Evolutionary conservation across 106 monocot genomes (phyloP), one percentile per base, ranked within the genome.

Genomic region (Dendrobium nobile): DNA sequence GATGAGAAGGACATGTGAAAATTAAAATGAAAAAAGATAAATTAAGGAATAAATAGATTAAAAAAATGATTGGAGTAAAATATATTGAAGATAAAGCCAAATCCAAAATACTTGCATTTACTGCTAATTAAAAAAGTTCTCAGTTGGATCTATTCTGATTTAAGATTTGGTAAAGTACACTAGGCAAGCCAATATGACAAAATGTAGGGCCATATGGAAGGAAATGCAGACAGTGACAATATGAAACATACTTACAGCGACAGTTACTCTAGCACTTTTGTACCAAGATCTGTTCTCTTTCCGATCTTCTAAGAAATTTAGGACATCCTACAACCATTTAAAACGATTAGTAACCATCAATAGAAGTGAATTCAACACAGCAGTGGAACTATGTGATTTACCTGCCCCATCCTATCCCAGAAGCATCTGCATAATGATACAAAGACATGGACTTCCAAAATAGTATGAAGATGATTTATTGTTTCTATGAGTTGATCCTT

Each of bases 361-460:
- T 24, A 41, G 28, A 37, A 40, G 47, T 9, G 18, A 74, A 51
- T 3, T 17, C 1, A 58, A 77, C 0, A 11, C 10, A 27, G 26
- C 10, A 77, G 17, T 27, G 15, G 56, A 7, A 8, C 44, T 56
- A 11, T 47, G 72, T 20, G 20, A 78, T 0, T n/a, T 74, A 99
- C 99, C 90, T 99, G 99, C 10, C 99, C 99, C 93, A 99, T 90
- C 33, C 99, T 85, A 28, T 99, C 95, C 99, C 99, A 99, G 51
- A 90, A 90, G 17, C 95, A 91, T 81, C 99, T 87, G 55, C 95
- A 99, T 56, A 95, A 51, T 42, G 90, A 81, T 65, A 99, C 84
- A 87, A 99, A 99, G 2, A 95, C 93, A 80, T 91, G 91, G 54
- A 78, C 45, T 75, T 90, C 91, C 79, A 95, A 90, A 13, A 95